Evolutionary conservation across 352 stramenopile genomes (phyloP).

Genomic region (Phytopythium sindhum): DNA sequence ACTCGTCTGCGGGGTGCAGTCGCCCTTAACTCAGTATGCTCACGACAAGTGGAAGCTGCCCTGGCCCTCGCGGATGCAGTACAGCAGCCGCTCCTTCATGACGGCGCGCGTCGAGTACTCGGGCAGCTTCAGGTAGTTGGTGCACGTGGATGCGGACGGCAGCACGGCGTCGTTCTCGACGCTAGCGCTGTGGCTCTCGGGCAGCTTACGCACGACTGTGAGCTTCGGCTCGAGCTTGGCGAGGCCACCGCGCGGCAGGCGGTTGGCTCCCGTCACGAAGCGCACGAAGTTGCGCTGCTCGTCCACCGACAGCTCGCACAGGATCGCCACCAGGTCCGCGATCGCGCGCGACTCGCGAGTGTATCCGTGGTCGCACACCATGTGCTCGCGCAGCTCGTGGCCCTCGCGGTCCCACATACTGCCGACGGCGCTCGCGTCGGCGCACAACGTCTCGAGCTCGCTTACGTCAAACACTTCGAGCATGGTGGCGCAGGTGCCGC

Average conservation of each 20-base stretch:
- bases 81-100: constrained; percentile 68
- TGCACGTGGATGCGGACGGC: constrained; percentile 87
- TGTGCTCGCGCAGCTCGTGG: constrained; percentile 63
- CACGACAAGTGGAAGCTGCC: constrained; percentile 83
- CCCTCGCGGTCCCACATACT: constrained; percentile 74
- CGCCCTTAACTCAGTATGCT: background rate
- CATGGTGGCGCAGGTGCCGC: constrained; percentile 11
- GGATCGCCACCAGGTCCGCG: constrained; percentile 64
- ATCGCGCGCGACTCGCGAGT: constrained; percentile 61
- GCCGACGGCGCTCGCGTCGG: constrained; percentile 31
- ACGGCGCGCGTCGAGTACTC: constrained; percentile 80
- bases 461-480: constrained; percentile 56
- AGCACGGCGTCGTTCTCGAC: constrained; percentile 48
- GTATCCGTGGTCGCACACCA: constrained; percentile 88
- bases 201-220: constrained; percentile 86
- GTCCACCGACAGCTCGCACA: constrained; percentile 60
- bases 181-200: constrained; percentile 14
- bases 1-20: background rate
- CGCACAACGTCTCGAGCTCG: constrained; percentile 69
- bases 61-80: constrained; percentile 86
- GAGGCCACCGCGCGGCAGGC: constrained; percentile 81
- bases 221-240: constrained; percentile 79
- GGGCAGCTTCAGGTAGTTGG: constrained; percentile 91
- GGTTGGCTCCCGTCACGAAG: constrained; percentile 88
- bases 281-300: constrained; percentile 85